Conservation (phyloP, 495 filamentous ascomycete genomes). For the Aspergillus campestris region DNA sequence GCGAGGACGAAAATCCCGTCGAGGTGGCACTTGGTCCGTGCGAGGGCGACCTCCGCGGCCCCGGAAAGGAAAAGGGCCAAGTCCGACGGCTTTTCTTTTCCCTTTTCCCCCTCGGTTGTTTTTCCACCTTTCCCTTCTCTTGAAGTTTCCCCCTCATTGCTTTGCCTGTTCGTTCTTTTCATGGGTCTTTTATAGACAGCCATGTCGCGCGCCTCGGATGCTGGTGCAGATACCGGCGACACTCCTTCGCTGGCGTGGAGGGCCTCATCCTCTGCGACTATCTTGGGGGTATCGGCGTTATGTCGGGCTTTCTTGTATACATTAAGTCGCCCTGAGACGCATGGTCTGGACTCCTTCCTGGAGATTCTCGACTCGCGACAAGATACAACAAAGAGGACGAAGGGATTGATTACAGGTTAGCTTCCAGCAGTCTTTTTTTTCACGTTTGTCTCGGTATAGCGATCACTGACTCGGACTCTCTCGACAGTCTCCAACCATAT, state of each 20-base stretch:
- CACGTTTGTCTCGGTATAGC: background rate
- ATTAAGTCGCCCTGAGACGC: constrained; percentile 45
- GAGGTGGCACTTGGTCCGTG: constrained; percentile 11
- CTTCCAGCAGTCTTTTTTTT: background rate
- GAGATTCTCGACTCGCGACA: constrained; percentile 64
- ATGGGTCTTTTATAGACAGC: constrained; percentile 23
- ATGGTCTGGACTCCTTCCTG: constrained; percentile 67
- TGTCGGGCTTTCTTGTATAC: constrained; percentile 40
- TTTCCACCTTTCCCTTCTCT: constrained; percentile 1
- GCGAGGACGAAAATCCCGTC: constrained; percentile 17
- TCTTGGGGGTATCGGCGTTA: constrained; percentile 36
- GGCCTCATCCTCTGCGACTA: constrained; percentile 31
- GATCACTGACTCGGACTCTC: constrained; percentile 8
- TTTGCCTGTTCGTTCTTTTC: constrained; percentile 3
- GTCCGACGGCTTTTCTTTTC: background rate
- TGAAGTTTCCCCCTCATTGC: too few species aligned
- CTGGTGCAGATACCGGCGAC: constrained; percentile 30
- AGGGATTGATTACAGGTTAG: constrained; percentile 79
- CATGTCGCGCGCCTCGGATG: constrained; percentile 28
- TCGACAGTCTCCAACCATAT: constrained; percentile 83
- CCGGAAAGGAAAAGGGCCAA: constrained; percentile 11
- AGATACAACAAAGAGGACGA: constrained; percentile 57
- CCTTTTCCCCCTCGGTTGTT: constrained; percentile 2
- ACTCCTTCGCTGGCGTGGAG: constrained; percentile 37
- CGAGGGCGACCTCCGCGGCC: constrained; percentile 15